A percentile compares a stretch with the other conserved stretches of the same genome.
Conservation (phyloP, 1,284 basidiomycete genomes). For the Vanrija pseudolonga region DNA sequence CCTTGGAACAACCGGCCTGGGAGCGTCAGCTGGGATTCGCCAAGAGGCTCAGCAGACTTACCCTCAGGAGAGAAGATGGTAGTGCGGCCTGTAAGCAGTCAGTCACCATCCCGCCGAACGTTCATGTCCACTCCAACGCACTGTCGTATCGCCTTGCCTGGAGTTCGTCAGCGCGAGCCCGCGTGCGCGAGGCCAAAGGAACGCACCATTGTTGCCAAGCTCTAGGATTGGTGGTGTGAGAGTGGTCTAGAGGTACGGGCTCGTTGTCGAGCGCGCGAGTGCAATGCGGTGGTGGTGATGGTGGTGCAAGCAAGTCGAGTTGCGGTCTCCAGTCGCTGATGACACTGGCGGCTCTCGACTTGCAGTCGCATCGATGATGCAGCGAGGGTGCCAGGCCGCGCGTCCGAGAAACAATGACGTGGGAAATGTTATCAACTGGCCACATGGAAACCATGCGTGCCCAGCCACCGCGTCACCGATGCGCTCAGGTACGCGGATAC, state of each 20-base stretch:
- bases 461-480: too few relatives aligned
- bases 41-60: conserved; percentile 46
- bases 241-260: neutral
- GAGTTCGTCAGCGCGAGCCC: neutral
- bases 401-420: neutral
- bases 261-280: too few relatives aligned
- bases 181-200: too few relatives aligned
- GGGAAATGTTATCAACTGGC: neutral
- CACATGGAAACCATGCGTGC: too few relatives aligned
- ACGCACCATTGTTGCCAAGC: too few relatives aligned
- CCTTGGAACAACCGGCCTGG: conserved; percentile 85
- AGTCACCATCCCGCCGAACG: neutral
- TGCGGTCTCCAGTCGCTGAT: too few relatives aligned
- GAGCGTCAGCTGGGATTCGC: conserved; percentile 16
- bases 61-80: conserved; percentile 96
- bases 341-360: neutral
- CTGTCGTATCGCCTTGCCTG: conserved; percentile 87
- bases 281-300: too few relatives aligned
- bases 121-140: conserved; percentile 49
- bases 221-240: neutral
- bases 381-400: neutral
- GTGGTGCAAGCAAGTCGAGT: too few relatives aligned
- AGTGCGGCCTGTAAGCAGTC: conserved; percentile 55
- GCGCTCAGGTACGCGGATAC: too few relatives aligned
- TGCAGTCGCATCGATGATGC: neutral